These are phyloP conservation scores for Penicillium fimorum DNA, from an alignment of 495 filamentous ascomycete species.

Conservation along the genomic window DNA sequence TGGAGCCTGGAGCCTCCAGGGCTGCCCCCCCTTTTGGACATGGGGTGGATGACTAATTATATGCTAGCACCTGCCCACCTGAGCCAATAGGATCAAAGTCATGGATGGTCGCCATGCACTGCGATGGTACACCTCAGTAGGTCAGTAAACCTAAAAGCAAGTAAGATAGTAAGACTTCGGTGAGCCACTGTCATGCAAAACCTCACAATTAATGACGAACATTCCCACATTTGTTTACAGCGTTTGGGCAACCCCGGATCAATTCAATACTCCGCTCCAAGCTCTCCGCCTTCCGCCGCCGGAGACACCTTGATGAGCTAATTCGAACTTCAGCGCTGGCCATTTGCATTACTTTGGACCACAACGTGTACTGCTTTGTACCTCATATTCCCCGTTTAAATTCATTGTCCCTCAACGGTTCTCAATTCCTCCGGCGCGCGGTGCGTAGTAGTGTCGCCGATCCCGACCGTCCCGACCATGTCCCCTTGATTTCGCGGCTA, in stretches of 20 bases:
- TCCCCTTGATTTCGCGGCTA: constrained; percentile 33
- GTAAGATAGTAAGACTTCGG: background rate
- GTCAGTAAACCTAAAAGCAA: background rate
- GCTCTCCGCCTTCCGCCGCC: constrained; percentile 32
- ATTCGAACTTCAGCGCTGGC: constrained; percentile 18
- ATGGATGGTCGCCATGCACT: background rate
- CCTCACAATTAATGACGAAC: background rate
- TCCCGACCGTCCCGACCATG: constrained; percentile 36
- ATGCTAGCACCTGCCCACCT: background rate
- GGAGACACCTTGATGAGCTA: constrained; percentile 33
- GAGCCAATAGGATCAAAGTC: background rate
- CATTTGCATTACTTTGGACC: constrained; percentile 12
- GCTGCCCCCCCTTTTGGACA: background rate
- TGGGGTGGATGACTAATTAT: background rate
- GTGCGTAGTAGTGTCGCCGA: constrained; percentile 19
- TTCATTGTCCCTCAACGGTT: background rate
- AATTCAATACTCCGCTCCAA: constrained; percentile 31
- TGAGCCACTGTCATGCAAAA: background rate
- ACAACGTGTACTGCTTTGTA: background rate
- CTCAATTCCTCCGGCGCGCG: constrained; percentile 15
- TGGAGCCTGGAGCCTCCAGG: background rate
- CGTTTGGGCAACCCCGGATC: constrained; percentile 13
- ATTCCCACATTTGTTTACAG: background rate
- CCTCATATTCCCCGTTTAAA: background rate
- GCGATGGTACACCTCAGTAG: background rate